phyloP scores from a whole-genome alignment of 2,329 filamentous ascomycete genomes.

The Xylaria sp. region DNA sequence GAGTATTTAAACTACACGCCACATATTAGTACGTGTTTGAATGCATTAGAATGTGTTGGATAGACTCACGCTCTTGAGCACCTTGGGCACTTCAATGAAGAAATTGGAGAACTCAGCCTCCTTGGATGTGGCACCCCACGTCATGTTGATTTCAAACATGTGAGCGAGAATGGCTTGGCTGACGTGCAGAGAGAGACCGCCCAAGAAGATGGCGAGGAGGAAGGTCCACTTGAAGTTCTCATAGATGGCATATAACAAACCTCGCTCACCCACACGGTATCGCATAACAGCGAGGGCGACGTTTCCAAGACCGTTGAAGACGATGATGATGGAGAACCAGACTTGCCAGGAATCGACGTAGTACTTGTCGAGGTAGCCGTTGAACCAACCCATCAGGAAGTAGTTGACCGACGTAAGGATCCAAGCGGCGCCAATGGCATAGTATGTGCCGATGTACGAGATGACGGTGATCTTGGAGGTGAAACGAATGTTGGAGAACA shows the following conservation, averaged over 20 bases:
- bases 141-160: slow-evolving; percentile 88
- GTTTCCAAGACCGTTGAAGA: slow-evolving; percentile 81
- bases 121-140: slow-evolving; percentile 86
- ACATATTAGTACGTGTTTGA: slow-evolving; percentile 51
- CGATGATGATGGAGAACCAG: slow-evolving; percentile 82
- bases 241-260: slow-evolving; percentile 65
- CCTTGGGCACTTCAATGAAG: slow-evolving; percentile 84
- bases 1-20: slow-evolving; percentile 73
- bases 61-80: slow-evolving; percentile 77
- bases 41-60: slow-evolving; percentile 47
- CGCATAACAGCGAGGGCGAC: slow-evolving; percentile 77
- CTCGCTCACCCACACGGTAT: slow-evolving; percentile 74
- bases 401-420: slow-evolving; percentile 77
- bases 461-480: slow-evolving; percentile 78
- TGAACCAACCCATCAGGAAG: slow-evolving; percentile 77
- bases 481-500: slow-evolving; percentile 69
- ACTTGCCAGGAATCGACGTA: slow-evolving; percentile 79
- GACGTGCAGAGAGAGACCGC: slow-evolving; percentile 83
- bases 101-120: slow-evolving; percentile 85
- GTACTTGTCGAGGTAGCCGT: slow-evolving; percentile 73
- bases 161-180: slow-evolving; percentile 82
- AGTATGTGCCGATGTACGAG: slow-evolving; percentile 69
- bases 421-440: slow-evolving; percentile 75
- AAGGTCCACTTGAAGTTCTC: slow-evolving; percentile 81
- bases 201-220: slow-evolving; percentile 82